Evolutionary conservation across 2,329 filamentous ascomycete species (phyloP).

Genomic region (Allantophomopsis lycopodina): DNA sequence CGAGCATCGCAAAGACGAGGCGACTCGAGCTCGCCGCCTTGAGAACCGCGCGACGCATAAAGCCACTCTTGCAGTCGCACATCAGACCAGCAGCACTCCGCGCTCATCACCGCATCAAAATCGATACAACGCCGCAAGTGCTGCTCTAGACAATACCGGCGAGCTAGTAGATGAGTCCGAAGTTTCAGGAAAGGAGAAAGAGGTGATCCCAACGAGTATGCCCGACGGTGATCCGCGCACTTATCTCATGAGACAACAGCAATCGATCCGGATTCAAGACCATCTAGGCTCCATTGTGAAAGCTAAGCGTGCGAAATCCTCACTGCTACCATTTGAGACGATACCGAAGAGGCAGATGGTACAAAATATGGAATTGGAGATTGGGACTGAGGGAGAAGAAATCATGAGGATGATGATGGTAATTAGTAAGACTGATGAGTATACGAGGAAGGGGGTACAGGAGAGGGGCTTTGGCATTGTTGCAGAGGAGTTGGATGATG

Average conservation of each 20-base stretch:
- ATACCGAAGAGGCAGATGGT: conserved; percentile 9
- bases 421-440: conserved; percentile 8
- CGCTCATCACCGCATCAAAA: conserved; percentile 15
- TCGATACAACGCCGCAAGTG: conserved; percentile 15
- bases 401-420: conserved; percentile 3
- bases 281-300: conserved; percentile 1
- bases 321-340: conserved; percentile 14
- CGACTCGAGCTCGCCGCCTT: conserved; percentile 13
- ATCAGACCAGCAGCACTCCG: background rate
- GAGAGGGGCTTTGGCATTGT: conserved; percentile 7
- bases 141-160: conserved; percentile 1
- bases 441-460: conserved; percentile 7
- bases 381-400: conserved; percentile 3
- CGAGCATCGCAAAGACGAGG: conserved; percentile 16
- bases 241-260: conserved; percentile 16
- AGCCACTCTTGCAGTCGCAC: background rate
- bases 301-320: conserved; percentile 12
- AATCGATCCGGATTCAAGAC: conserved; percentile 3
- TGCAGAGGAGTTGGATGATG: background rate
- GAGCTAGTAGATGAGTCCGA: background rate
- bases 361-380: conserved; percentile 8
- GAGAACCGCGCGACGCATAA: conserved; percentile 9
- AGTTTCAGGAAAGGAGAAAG: conserved; percentile 1
- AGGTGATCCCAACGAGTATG: conserved; percentile 9
- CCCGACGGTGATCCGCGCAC: conserved; percentile 15